phyloP scores from a whole-genome alignment of 148 eudicot genomes.

The Silene conica region DNA sequence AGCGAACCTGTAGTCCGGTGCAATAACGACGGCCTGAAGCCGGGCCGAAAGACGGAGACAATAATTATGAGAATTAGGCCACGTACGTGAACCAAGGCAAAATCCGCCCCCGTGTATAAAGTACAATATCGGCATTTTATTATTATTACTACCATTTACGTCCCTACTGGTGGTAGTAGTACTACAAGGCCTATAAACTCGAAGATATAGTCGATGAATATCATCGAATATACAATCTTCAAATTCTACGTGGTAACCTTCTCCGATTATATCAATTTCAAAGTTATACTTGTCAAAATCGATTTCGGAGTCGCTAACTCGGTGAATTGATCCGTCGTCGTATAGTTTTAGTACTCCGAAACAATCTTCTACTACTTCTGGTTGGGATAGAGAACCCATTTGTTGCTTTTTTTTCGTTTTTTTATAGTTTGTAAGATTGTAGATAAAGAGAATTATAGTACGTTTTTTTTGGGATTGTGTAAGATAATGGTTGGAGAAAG shows the following conservation, averaged over 20 bases:
- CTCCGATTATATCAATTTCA: not conserved
- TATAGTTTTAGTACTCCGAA: slow-evolving; percentile 54
- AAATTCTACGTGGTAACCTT: slow-evolving; percentile 30
- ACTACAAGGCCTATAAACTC: slow-evolving; percentile 50
- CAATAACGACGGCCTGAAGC: slow-evolving; percentile 50
- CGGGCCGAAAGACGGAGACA: slow-evolving; percentile 50
- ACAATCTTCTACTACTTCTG: slow-evolving; percentile 60
- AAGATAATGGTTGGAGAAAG: not conserved
- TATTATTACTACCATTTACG: not conserved
- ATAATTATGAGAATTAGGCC: slow-evolving; percentile 54
- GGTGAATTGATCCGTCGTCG: slow-evolving; percentile 55
- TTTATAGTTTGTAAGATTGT: no score
- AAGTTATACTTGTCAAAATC: slow-evolving; percentile 22
- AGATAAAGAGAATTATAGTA: no score
- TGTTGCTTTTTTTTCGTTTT: not conserved
- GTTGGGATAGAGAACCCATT: slow-evolving; percentile 44
- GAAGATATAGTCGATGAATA: slow-evolving; percentile 38
- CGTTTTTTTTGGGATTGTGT: not conserved
- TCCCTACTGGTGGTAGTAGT: not conserved
- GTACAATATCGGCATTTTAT: slow-evolving; percentile 44
- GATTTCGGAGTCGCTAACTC: slow-evolving; percentile 32
- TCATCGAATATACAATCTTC: slow-evolving; percentile 49
- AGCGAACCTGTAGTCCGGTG: slow-evolving; percentile 53
- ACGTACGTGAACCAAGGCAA: slow-evolving; percentile 64
- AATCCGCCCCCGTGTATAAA: slow-evolving; percentile 83